phyloP scores from a whole-genome alignment of 2,329 filamentous ascomycete species.

The Penicillium palitans region DNA sequence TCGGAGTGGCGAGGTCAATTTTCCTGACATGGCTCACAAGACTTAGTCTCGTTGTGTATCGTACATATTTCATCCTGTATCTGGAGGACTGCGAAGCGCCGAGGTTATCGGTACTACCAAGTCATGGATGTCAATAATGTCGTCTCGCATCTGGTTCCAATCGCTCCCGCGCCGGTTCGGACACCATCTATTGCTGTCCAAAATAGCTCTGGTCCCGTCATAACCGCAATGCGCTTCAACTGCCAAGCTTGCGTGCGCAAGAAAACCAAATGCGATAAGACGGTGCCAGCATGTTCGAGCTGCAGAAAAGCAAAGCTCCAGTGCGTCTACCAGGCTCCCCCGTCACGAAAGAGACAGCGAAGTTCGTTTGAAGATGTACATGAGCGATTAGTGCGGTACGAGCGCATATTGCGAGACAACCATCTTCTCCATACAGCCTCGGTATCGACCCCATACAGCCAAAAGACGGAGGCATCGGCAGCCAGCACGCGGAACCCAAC shows the following conservation, averaged over 20 bases:
- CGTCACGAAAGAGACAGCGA: constrained; percentile 42
- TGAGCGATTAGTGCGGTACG: constrained; percentile 43
- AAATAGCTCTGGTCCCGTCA: too few relatives aligned
- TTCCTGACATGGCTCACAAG: too few relatives aligned
- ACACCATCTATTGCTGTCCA: too few relatives aligned
- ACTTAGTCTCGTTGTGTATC: too few relatives aligned
- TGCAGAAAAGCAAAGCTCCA: constrained; percentile 37
- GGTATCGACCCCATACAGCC: background rate
- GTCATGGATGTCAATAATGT: too few relatives aligned
- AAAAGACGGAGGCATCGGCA: background rate
- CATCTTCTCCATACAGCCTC: constrained; percentile 12
- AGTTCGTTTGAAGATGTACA: constrained; percentile 34
- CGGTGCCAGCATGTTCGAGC: constrained; percentile 34
- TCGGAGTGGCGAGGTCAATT: too few relatives aligned
- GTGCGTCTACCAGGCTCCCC: constrained; percentile 46
- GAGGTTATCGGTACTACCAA: too few relatives aligned
- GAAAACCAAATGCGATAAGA: constrained; percentile 46
- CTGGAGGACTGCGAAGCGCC: too few relatives aligned
- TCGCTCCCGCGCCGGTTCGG: too few relatives aligned
- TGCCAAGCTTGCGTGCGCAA: constrained; percentile 32
- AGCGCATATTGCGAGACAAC: constrained; percentile 41
- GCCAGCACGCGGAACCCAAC: background rate
- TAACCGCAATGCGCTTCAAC: constrained; percentile 11
- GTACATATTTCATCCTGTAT: too few relatives aligned
- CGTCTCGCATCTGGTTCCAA: too few relatives aligned